Conservation (phyloP, 1,284 basidiomycete species). For the Leccinum colubrinum region DNA sequence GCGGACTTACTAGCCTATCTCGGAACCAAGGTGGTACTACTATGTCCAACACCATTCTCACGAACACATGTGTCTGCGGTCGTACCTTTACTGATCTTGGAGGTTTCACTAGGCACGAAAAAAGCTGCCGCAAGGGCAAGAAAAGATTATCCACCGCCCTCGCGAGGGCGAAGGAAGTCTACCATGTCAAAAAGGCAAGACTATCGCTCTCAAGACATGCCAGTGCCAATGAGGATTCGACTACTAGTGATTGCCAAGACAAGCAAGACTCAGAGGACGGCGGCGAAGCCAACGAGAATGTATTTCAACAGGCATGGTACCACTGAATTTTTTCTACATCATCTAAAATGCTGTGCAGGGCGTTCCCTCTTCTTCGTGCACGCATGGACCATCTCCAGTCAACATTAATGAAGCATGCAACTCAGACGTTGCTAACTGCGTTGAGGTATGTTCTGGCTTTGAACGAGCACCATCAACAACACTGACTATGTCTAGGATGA, state of each 20-base stretch:
- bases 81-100: not conserved
- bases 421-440: not conserved
- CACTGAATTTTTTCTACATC: accelerated
- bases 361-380: not conserved
- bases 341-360: not conserved
- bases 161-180: not conserved
- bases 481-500: not conserved
- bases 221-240: not conserved
- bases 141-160: not conserved
- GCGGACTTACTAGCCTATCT: too few species aligned
- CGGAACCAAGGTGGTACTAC: too few species aligned
- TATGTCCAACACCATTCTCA: too few species aligned
- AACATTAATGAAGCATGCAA: accelerated
- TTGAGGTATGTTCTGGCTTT: not conserved
- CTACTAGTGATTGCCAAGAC: accelerated
- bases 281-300: not conserved
- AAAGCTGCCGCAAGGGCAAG: not conserved
- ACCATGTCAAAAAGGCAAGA: not conserved
- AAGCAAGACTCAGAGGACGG: not conserved
- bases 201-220: accelerated
- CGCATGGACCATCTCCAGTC: not conserved
- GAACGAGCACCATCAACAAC: not conserved
- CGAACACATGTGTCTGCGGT: accelerated
- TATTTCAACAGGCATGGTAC: not conserved
- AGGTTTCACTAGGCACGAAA: not conserved